Percentiles rank a stretch among this genome's conserved stretches.
Conservation (phyloP, 78 protist genomes). For the Cavenderia fasciculata region DNA sequence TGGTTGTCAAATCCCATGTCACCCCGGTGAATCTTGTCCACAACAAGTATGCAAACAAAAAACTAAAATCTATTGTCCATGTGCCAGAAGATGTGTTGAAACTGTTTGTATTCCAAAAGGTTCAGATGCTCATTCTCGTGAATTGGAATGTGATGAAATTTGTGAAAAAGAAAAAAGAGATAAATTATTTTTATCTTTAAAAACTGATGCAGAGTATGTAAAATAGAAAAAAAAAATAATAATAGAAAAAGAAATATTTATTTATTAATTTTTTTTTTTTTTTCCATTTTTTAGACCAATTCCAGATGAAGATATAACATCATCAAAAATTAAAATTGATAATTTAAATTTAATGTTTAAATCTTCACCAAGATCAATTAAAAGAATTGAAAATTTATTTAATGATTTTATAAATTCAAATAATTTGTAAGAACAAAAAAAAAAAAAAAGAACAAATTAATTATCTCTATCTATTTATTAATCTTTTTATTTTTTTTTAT, state of each 20-base stretch:
- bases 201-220: not conserved
- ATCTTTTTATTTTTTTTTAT: not conserved
- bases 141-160: slow-evolving; percentile 80
- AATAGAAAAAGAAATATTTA: too few relatives aligned
- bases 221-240: too few relatives aligned
- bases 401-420: slow-evolving; percentile 49
- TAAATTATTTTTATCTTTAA: not conserved
- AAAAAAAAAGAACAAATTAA: too few relatives aligned
- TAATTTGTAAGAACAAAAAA: slow-evolving; percentile 25
- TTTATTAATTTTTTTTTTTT: too few relatives aligned
- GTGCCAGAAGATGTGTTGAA: slow-evolving; percentile 71
- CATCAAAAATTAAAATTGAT: slow-evolving; percentile 17
- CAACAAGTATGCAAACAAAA: slow-evolving; percentile 44
- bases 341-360: slow-evolving; percentile 1
- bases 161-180: slow-evolving; percentile 75
- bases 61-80: slow-evolving; percentile 59
- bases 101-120: slow-evolving; percentile 49
- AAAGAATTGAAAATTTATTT: slow-evolving; percentile 23
- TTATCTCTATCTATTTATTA: too few relatives aligned
- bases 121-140: slow-evolving; percentile 21
- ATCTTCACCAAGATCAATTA: slow-evolving; percentile 56
- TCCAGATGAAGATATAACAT: not conserved
- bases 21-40: slow-evolving; percentile 87
- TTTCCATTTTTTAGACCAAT: not conserved
- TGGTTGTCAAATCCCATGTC: slow-evolving; percentile 68